Evolutionary conservation across 2,329 filamentous ascomycete genomes (phyloP), one percentile per base, ranked within the genome.

Genomic region (Seiridium cupressi): DNA sequence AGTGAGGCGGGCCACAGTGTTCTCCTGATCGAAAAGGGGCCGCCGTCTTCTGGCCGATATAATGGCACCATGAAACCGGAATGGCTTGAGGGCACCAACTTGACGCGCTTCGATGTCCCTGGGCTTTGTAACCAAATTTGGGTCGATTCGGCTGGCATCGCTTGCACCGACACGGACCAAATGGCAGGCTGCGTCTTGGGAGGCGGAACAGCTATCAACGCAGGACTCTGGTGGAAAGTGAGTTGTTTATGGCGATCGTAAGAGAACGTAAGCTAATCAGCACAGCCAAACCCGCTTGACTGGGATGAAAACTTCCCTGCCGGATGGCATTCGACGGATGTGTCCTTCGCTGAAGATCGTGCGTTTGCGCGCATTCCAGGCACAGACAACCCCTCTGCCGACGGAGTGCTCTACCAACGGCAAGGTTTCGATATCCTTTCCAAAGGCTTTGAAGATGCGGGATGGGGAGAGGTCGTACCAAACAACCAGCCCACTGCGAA

Each of bases 111-210:
- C 66, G 89, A 91, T 67, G 84, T 91, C 4, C 89, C 89, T 0
- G 87, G 88, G 58, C 82, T 91, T 61, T 89, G 86, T 72, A 91
- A 90, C 70, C 79, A 90, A 73, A 89, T 91, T 65, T 89, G 86
- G 83, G 75, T 79, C 3, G 81, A 89, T 67, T 86, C 84, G 8
- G 77, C 78, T 3, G 87, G 86, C 35, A 85, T 90, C 65, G 83
- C 85, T 42, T 91, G 89, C 73, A 81, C 81, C 1, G 89, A 91
- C 70, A 86, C 84, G n/a, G 87, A 89, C 63, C 85, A 89, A 67
- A 90, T 90, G 86, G 86, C 87, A 10, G 89, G 88, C 11, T 91
- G 89, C 63, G 79, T 91, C 48, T 80, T 91, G 3, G 89, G 89
- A 54, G 89, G 89, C 59, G 85, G 86, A 6, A 84, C 85, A 11